Base-by-base conservation (phyloP, 306 rosid species). In the Fragaria ananassa region DNA sequence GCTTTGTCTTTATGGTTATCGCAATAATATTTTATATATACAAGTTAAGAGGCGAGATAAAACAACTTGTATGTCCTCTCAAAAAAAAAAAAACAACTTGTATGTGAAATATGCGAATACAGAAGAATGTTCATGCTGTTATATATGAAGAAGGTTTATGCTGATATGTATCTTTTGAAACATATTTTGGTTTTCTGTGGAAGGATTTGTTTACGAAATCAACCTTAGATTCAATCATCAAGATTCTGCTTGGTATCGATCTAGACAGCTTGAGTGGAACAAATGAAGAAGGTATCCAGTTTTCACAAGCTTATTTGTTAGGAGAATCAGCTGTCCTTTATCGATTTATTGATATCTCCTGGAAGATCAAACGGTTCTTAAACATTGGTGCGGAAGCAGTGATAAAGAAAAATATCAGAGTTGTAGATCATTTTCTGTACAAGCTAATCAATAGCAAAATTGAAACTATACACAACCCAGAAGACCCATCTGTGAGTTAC, bases 351-450 rank as follows among this genome's bases (percentile, higher is more conserved):
- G 81, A 83, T 29, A 53, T 76, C 27, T 54, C 42, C 25, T 83
- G 83, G 86, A 77, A 80, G 72, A 70, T 83, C 79, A 79, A 78
- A 64, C 51, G 71, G 72, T 51, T 27, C 53, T 72, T 78, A 18
- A 79, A 83, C 73, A 71, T 83, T 46, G 86, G 86, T 1, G 71
- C 68, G 5, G 12, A 31, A 65, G n/a, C 31, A 10, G 10, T 13
- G 21, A 11, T 57, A 41, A 58, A 19, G 25, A 17, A 70, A 34
- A 58, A 70, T 29, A 17, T 77, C 27, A 34, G n/a, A 13, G 57
- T 77, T 35, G 42, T 77, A 3, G 53, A 77, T 9, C 41, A 68
- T 1, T 77, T 77, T 42, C 9, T 77, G 25, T 69, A 31, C 41
- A 64, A 70, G 6, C 34, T 70, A 35, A 45, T 77, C 63, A 14